A percentile compares a stretch with the other conserved stretches of the same genome.
Conservation (phyloP, 139 green algal species). For the Tetradesmus obliquus region DNA sequence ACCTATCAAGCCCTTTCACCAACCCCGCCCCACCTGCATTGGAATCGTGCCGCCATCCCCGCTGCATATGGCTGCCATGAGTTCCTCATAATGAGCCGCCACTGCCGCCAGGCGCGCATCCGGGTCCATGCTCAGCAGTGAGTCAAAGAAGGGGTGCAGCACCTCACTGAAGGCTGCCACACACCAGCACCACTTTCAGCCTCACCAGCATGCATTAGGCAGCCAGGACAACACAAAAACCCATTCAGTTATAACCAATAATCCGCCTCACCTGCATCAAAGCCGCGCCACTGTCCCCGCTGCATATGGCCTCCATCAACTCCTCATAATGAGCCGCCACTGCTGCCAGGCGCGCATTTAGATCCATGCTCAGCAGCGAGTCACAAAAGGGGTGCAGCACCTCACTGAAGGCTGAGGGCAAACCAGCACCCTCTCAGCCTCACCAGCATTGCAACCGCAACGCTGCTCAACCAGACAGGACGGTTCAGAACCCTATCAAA, state of each 20-base stretch:
- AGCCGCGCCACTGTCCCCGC: background rate
- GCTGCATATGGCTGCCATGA: background rate
- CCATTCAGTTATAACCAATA: too few species aligned
- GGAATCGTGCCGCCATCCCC: background rate
- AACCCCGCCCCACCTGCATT: background rate
- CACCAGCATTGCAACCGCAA: background rate
- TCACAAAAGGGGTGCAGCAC: constrained; percentile 79
- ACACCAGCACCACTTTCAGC: constrained; percentile 61
- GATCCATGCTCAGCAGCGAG: constrained; percentile 71
- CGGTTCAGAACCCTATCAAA: too few species aligned
- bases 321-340: background rate
- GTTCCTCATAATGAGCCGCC: constrained; percentile 25
- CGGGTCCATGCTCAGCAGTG: constrained; percentile 72
- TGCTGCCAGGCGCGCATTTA: constrained; percentile 21
- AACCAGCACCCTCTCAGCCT: background rate
- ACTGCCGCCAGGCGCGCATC: constrained; percentile 72
- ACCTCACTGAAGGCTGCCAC: constrained; percentile 60
- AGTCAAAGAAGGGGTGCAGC: constrained; percentile 79
- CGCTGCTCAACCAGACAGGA: too few species aligned
- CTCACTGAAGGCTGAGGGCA: constrained; percentile 53
- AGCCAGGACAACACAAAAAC: background rate
- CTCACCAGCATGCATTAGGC: background rate
- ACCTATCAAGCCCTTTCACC: background rate
- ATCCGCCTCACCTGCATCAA: background rate
- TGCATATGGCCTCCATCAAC: background rate